Base-by-base conservation (phyloP, 2,329 filamentous ascomycete genomes). In the Hypoxylon sp. region DNA sequence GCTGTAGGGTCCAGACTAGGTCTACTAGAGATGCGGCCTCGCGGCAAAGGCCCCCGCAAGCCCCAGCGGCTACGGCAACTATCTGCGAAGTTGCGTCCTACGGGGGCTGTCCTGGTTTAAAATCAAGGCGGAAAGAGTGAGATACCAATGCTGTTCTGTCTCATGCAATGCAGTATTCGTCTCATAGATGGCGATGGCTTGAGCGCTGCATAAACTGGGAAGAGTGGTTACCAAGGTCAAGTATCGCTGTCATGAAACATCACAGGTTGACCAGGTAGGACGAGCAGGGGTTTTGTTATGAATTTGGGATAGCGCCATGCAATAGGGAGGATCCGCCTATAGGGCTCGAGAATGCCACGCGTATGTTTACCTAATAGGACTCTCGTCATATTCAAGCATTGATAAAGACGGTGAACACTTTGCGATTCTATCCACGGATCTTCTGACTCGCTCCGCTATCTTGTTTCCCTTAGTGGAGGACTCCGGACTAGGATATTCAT, bases 201-300 rank as follows among this genome's bases (percentile, higher is more conserved):
- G n/a, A 29, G 14, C 14, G 37, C 22, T 46, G 29, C 19, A 53
- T 54, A 11, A 26, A 42, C 14, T 31, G n/a, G 17, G n/a, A 17
- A 51, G 26, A 24, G 11, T 35, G 33, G 29, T 22, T 52, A 33
- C 39, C 33, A 29, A 37, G 26, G 48, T 5, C 17, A 19, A 44
- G 35, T 47, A 31, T 24, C 17, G 6, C 57, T 63, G 63, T 44
- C 22, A 63, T 63, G 67, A 67, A 69, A 69, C 67, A 35, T 42
- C 22, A 35, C 63, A 33, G 59, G 17, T 55, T 29, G 48, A 33
- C 19, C 13, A 59, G 51, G 47, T 39, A 44, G 14, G 31, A 52
- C 19, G 50, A 54, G 46, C 57, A 55, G 24, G 52, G 52, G 39
- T 29, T 10, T 10, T 6, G 44, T 47, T 47, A 57, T 59, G 11